phyloP scores from a whole-genome alignment of 192 early-diverging fungal species.

The Dissophora globulifera region DNA sequence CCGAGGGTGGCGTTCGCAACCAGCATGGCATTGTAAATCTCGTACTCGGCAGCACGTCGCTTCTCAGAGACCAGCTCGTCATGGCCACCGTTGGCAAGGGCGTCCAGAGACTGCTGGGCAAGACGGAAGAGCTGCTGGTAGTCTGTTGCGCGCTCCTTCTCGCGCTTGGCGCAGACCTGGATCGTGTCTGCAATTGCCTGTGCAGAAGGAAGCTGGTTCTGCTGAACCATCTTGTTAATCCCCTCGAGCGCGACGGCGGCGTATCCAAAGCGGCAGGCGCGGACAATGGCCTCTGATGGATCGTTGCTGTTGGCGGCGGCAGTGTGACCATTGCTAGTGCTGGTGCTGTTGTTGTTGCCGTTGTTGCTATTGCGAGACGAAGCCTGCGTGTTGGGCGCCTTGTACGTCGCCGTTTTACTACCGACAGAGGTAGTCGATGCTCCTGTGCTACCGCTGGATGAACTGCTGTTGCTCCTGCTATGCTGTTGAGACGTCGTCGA shows the following conservation, averaged over 20 bases:
- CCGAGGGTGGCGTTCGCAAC: slow-evolving; percentile 62
- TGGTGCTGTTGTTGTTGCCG: slow-evolving; percentile 6
- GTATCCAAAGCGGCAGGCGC: slow-evolving; percentile 42
- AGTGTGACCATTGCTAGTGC: not conserved
- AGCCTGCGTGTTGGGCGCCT: not conserved
- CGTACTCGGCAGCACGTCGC: slow-evolving; percentile 26
- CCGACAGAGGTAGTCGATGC: not conserved
- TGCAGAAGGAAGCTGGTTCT: slow-evolving; percentile 36
- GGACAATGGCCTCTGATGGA: slow-evolving; percentile 41
- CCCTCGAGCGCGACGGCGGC: slow-evolving; percentile 28
- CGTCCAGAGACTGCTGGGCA: slow-evolving; percentile 20
- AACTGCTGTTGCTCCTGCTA: too few relatives aligned
- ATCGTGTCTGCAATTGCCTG: slow-evolving; percentile 51
- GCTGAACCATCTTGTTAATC: slow-evolving; percentile 25
- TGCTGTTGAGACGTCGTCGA: not conserved
- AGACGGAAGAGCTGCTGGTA: slow-evolving; percentile 37
- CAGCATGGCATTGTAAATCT: slow-evolving; percentile 58
- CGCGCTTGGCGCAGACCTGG: slow-evolving; percentile 48
- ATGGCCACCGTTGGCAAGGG: too few relatives aligned
- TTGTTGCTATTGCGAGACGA: not conserved
- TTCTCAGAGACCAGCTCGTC: slow-evolving; percentile 20
- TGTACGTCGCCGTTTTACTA: not conserved
- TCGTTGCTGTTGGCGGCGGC: slow-evolving; percentile 12
- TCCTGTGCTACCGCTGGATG: too few relatives aligned
- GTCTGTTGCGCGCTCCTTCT: slow-evolving; percentile 38